phyloP scores from a whole-genome alignment of 2,329 filamentous ascomycete species.

The Pseudomassariella vexata region DNA sequence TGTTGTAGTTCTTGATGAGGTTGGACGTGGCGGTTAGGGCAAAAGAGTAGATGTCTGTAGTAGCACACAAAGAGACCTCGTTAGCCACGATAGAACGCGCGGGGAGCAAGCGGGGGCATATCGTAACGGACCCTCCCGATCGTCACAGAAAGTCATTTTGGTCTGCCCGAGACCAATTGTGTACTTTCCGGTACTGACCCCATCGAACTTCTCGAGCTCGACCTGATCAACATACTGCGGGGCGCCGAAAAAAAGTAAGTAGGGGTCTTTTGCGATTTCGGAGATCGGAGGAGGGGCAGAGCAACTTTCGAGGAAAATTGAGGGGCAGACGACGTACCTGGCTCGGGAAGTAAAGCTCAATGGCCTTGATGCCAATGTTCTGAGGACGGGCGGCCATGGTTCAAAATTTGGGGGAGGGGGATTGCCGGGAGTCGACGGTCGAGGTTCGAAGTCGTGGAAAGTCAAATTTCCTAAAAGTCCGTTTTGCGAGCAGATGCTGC shows the following conservation, averaged over 20 bases:
- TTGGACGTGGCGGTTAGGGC: slow-evolving; percentile 72
- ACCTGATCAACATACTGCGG: slow-evolving; percentile 74
- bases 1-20: slow-evolving; percentile 76
- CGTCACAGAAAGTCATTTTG: slow-evolving; percentile 89
- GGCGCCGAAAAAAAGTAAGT: slow-evolving; percentile 14
- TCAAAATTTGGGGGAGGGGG: slow-evolving; percentile 6
- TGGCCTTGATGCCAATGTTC: slow-evolving; percentile 90
- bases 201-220: slow-evolving; percentile 83
- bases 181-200: slow-evolving; percentile 76
- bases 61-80: slow-evolving; percentile 11
- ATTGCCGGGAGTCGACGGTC: slow-evolving; percentile 9
- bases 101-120: neutral
- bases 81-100: slow-evolving; percentile 11
- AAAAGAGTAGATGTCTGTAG: slow-evolving; percentile 79
- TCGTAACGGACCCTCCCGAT: slow-evolving; percentile 66
- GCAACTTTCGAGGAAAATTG: too few species aligned
- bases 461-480: too few species aligned
- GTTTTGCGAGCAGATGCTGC: neutral
- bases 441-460: too few species aligned
- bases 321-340: slow-evolving; percentile 54
- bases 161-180: slow-evolving; percentile 88
- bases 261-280: slow-evolving; percentile 13
- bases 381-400: slow-evolving; percentile 71
- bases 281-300: slow-evolving; percentile 10
- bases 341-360: slow-evolving; percentile 82